These are phyloP conservation scores for Wallacemonas sp. DNA, from an alignment of 208 protist species.

Conservation along the genomic window DNA sequence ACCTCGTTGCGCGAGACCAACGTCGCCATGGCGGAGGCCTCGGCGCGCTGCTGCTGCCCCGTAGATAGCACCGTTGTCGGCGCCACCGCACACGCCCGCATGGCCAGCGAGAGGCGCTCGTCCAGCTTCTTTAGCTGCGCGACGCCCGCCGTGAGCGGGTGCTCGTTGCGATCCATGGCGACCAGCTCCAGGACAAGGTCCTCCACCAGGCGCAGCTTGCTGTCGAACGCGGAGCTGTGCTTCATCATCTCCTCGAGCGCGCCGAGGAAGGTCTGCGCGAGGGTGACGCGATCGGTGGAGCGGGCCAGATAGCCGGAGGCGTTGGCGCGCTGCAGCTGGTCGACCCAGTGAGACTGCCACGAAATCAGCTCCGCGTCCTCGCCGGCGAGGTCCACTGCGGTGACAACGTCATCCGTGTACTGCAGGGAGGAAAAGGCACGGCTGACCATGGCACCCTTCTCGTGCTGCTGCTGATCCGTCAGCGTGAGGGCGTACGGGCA, in stretches of 20 bases:
- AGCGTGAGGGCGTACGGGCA: conserved; percentile 61
- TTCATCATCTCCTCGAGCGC: conserved; percentile 69
- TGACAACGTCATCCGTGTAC: conserved; percentile 42
- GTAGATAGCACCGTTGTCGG: conserved; percentile 46
- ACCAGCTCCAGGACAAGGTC: conserved; percentile 72
- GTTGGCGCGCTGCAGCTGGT: conserved; percentile 7
- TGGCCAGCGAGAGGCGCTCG: conserved; percentile 69
- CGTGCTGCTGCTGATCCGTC: conserved; percentile 85
- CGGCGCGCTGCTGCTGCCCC: conserved; percentile 26
- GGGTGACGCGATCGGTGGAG: conserved; percentile 67
- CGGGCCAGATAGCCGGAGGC: conserved; percentile 27
- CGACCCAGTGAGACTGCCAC: conserved; percentile 37
- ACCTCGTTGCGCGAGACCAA: conserved; percentile 40
- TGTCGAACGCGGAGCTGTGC: conserved; percentile 37
- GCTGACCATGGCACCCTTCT: conserved; percentile 69
- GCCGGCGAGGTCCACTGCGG: conserved; percentile 44
- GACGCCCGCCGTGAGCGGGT: conserved; percentile 23
- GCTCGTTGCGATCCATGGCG: conserved; percentile 61
- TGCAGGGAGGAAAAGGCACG: conserved; percentile 60
- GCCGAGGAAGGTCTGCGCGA: conserved; percentile 83
- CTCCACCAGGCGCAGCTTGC: conserved; percentile 56
- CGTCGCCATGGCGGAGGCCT: conserved; percentile 8
- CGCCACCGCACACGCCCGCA: conserved; percentile 61
- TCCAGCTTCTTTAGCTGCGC: conserved; percentile 66
- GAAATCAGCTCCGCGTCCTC: conserved; percentile 63